Evolutionary conservation across 495 filamentous ascomycete species (phyloP), one percentile per base, ranked within the genome.

Genomic region (Aspergillus bertholletiae): DNA sequence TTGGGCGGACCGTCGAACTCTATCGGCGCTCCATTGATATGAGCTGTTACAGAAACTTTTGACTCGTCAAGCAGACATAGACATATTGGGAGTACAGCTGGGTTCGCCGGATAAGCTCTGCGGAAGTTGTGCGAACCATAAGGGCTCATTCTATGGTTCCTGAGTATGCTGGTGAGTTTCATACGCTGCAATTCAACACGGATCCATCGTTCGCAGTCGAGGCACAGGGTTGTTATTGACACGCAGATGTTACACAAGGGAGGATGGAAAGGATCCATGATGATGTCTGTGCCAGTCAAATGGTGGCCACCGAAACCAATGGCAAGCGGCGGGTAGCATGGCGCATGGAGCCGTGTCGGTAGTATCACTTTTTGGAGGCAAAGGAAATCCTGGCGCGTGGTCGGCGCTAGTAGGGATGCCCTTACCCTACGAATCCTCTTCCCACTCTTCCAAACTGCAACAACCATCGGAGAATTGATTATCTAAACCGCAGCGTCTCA

Each of bases 401-500:
- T 49, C 47, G 26, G 49, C 46, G 50, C 43, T 57, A 51, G 58
- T 61, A 54, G 32, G 21, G 53, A 49, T 53, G 18, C 44, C n/a
- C 37, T 21, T 43, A 21, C 39, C 9, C 40, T 18, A 21, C 18
- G 24, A 13, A 24, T 18, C 21, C 7, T 13, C 32, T 34, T 45
- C 15, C 37, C 40, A 32, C 27, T 45, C 39, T 49, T 21, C 21
- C 21, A 17, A 21, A 20, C 12, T 6, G 7, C 7, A n/a, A n/a
- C 34, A n/a, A 28, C 27, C 7, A 9, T 54, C 55, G 49, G 55
- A 54, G 40, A 54, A 47, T 59, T 46, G 51, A 21, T 59, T 59
- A 52, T 43, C 49, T 45, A 52, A 46, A 11, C 28, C 18, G 39
- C 18, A 21, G 39, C 22, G 22, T 43, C 18, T 21, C 18, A 43